phyloP scores from a whole-genome alignment of 164 flowering plant genomes.

The Hamamelis virginiana region DNA sequence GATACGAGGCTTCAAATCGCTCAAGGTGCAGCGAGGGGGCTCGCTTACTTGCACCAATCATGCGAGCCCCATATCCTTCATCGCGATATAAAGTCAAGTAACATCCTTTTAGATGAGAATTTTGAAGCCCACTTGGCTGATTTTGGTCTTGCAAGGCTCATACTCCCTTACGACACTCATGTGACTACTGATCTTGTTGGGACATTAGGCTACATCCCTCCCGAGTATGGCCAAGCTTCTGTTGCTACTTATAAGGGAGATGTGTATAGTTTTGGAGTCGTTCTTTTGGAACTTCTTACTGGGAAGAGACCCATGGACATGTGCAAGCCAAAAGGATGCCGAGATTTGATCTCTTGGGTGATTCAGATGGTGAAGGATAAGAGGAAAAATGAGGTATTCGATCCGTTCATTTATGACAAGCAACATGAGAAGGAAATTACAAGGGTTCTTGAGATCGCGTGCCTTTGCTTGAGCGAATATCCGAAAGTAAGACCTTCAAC shows the following conservation, averaged over 20 bases:
- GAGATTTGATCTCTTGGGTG: conserved; percentile 10
- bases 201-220: conserved; percentile 12
- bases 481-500: conserved; percentile 13
- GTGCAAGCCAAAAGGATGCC: conserved; percentile 10
- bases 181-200: conserved; percentile 13
- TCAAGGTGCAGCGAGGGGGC: conserved; percentile 11
- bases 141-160: conserved; percentile 12
- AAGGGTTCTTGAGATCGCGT: conserved; percentile 10
- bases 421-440: conserved; percentile 2
- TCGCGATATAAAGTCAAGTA: conserved; percentile 11
- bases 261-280: conserved; percentile 9
- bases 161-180: conserved; percentile 6
- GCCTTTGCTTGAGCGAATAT: conserved; percentile 7
- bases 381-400: conserved; percentile 2
- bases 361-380: conserved; percentile 7
- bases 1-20: conserved; percentile 8
- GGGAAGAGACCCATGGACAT: conserved; percentile 12
- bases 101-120: conserved; percentile 11
- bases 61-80: conserved; percentile 12
- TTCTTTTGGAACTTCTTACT: conserved; percentile 8
- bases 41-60: conserved; percentile 7
- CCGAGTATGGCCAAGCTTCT: conserved; percentile 10
- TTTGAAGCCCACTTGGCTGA: conserved; percentile 10
- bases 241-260: conserved; percentile 7
- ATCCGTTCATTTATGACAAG: conserved; percentile 10